Evolutionary conservation across 2,329 filamentous ascomycete species (phyloP).

Genomic region (Fusarium hostae): DNA sequence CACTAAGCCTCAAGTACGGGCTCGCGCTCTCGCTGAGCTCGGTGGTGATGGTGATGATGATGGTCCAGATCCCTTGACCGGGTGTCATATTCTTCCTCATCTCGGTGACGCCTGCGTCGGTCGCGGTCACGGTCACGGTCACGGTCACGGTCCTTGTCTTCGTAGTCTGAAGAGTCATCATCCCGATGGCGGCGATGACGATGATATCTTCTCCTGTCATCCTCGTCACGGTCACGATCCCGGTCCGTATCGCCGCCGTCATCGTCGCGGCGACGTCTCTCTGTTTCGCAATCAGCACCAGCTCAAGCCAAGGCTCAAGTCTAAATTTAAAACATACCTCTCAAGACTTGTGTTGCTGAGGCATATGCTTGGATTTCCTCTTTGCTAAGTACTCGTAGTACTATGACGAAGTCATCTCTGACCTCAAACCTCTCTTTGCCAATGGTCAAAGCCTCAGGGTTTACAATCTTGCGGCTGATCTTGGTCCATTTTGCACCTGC

Average conservation of each 20-base stretch:
- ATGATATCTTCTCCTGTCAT: slow-evolving; percentile 40
- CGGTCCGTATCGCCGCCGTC: slow-evolving; percentile 45
- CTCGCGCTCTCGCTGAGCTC: slow-evolving; percentile 48
- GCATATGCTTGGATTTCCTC: slow-evolving; percentile 93
- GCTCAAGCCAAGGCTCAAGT: neutral
- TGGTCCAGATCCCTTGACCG: slow-evolving; percentile 48
- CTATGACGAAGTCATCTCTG: slow-evolving; percentile 92
- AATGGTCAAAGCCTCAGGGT: slow-evolving; percentile 84
- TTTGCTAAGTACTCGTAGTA: slow-evolving; percentile 84
- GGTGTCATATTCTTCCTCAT: slow-evolving; percentile 45
- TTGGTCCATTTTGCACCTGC: slow-evolving; percentile 91
- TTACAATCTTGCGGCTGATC: slow-evolving; percentile 88
- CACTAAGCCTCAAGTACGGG: slow-evolving; percentile 33
- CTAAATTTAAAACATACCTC: slow-evolving; percentile 66
- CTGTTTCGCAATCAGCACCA: slow-evolving; percentile 37
- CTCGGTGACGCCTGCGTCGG: slow-evolving; percentile 46
- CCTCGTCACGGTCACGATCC: slow-evolving; percentile 48
- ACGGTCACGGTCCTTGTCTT: slow-evolving; percentile 53
- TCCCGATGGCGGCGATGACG: slow-evolving; percentile 43
- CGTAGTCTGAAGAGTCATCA: slow-evolving; percentile 43
- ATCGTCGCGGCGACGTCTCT: slow-evolving; percentile 49
- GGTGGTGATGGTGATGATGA: slow-evolving; percentile 50
- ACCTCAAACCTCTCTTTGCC: slow-evolving; percentile 94
- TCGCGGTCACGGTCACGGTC: slow-evolving; percentile 54
- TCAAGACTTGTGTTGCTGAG: slow-evolving; percentile 80